Evolutionary conservation across 2,329 filamentous ascomycete species (phyloP).

Genomic region (Fusarium begoniae): DNA sequence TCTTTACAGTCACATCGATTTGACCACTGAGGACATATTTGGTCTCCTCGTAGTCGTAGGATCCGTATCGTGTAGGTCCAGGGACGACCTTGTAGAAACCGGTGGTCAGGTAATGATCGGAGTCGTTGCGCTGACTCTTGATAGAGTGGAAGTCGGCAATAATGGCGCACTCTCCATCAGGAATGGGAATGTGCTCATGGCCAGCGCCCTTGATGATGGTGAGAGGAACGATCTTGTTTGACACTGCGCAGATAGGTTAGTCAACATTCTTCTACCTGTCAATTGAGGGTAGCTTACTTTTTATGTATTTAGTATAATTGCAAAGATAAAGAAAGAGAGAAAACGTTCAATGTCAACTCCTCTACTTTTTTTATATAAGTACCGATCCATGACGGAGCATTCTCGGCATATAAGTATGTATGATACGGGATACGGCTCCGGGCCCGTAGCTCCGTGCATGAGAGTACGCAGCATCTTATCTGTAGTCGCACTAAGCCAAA

Average conservation of each 20-base stretch:
- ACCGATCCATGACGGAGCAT: background rate
- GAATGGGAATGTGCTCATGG: constrained; percentile 27
- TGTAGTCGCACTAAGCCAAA: background rate
- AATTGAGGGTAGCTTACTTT: background rate
- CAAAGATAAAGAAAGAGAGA: too few relatives aligned
- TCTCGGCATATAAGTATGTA: background rate
- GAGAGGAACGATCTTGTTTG: constrained; percentile 30
- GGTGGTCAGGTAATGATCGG: constrained; percentile 16
- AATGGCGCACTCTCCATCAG: constrained; percentile 19
- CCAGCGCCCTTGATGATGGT: constrained; percentile 32
- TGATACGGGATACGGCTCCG: constrained; percentile 7
- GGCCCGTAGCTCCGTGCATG: constrained; percentile 1
- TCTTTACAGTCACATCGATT: constrained; percentile 20
- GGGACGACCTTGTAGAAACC: constrained; percentile 30
- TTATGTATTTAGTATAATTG: background rate
- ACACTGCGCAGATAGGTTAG: background rate
- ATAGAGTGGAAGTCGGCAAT: constrained; percentile 28
- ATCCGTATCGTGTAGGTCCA: constrained; percentile 26
- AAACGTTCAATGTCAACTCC: fast-evolving
- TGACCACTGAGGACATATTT: constrained; percentile 30
- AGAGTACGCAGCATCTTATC: background rate
- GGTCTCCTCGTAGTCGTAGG: constrained; percentile 29
- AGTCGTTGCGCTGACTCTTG: constrained; percentile 1
- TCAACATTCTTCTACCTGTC: background rate
- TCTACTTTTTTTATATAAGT: background rate